Evolutionary conservation across 768 basidiomycete species (phyloP).

Genomic region (Calocybe gangraenosa): DNA sequence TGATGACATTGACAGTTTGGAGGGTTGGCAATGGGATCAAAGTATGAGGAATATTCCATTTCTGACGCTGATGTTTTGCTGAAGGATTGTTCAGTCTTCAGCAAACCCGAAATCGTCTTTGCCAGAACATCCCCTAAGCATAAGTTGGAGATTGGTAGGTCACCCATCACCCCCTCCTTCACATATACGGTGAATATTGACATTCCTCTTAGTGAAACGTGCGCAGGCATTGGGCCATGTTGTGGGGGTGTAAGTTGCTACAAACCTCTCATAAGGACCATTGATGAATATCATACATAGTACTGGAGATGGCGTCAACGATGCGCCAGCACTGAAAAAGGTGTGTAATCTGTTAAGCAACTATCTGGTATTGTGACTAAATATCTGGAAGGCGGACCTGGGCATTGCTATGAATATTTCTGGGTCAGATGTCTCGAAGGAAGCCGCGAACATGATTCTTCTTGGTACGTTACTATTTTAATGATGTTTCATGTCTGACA

Average conservation of each 20-base stretch:
- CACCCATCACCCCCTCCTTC: background rate
- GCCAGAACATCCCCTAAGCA: constrained; percentile 70
- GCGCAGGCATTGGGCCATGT: constrained; percentile 69
- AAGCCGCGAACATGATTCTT: constrained; percentile 73
- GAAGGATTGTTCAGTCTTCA: constrained; percentile 43
- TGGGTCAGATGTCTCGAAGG: constrained; percentile 70
- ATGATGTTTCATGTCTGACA: background rate
- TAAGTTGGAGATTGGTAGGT: constrained; percentile 66
- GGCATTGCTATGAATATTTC: constrained; percentile 77
- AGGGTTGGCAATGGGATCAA: constrained; percentile 75
- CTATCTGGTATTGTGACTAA: background rate
- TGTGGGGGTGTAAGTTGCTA: constrained; percentile 57
- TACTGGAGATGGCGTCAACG: constrained; percentile 71
- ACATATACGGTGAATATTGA: background rate
- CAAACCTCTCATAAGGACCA: background rate
- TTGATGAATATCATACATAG: constrained; percentile 22
- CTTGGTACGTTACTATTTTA: constrained; percentile 35
- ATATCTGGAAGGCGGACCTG: constrained; percentile 48
- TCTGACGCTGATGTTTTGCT: background rate
- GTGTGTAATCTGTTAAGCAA: constrained; percentile 14
- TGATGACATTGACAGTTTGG: constrained; percentile 59
- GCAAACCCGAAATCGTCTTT: constrained; percentile 67
- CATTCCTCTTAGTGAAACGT: constrained; percentile 47
- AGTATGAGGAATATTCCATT: constrained; percentile 35
- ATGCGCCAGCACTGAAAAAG: constrained; percentile 68